Evolutionary conservation across 2,329 filamentous ascomycete genomes (phyloP).

Genomic region (Sordariomycetes sp.): DNA sequence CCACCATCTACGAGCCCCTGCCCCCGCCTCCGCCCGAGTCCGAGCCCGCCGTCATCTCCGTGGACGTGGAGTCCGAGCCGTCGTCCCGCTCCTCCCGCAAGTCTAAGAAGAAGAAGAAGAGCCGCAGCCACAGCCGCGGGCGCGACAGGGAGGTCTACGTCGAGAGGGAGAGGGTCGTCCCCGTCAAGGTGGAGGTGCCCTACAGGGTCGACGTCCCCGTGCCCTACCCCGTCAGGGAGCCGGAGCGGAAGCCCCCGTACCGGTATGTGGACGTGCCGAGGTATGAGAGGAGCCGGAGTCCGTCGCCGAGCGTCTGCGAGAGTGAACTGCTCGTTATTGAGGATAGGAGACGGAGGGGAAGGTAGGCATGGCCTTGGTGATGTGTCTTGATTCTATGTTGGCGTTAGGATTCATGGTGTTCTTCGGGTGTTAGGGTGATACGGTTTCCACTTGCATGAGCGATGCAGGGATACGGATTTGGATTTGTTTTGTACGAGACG

Average conservation of each 20-base stretch:
- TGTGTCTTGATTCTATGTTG: background rate
- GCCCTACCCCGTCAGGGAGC: background rate
- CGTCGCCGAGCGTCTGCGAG: constrained; percentile 2
- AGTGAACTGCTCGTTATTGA: constrained; percentile 2
- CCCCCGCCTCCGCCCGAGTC: background rate
- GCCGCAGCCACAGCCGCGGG: background rate
- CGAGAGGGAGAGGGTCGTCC: constrained; percentile 5
- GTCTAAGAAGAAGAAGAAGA: constrained; percentile 8
- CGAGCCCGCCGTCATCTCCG: constrained; percentile 1
- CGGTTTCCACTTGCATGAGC: background rate
- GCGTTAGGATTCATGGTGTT: background rate
- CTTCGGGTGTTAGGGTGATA: background rate
- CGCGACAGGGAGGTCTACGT: constrained; percentile 2
- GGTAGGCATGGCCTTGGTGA: background rate
- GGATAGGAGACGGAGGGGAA: background rate
- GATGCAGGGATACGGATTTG: background rate
- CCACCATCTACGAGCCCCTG: background rate
- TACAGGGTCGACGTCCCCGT: constrained; percentile 1
- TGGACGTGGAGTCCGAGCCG: constrained; percentile 4
- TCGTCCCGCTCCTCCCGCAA: constrained; percentile 7
- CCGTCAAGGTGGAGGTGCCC: constrained; percentile 1
- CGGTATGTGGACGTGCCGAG: constrained; percentile 4
- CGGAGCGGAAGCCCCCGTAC: background rate
- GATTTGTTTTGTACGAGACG: background rate
- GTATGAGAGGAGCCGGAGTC: background rate